Percentiles rank a stretch among this genome's conserved stretches.
Conservation (phyloP, 1,139 yeast genomes). For the Candida sanyaensis region DNA sequence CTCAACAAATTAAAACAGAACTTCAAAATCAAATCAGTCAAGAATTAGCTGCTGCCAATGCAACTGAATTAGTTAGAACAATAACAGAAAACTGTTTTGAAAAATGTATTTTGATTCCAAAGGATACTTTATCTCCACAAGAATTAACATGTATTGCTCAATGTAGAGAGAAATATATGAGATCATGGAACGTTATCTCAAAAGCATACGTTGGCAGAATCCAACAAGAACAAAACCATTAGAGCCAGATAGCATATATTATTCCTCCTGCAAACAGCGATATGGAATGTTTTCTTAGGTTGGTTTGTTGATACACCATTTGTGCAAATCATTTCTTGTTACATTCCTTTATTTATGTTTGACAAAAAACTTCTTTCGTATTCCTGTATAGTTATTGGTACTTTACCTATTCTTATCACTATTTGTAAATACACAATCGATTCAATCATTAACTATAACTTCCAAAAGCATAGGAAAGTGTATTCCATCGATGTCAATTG, state of each 20-base stretch:
- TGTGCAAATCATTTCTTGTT: background rate
- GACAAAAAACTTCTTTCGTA: too few species aligned
- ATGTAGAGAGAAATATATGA: conserved; percentile 86
- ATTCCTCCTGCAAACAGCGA: background rate
- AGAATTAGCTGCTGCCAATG: conserved; percentile 87
- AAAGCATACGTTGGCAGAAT: conserved; percentile 75
- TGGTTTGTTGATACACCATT: too few species aligned
- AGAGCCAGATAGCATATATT: background rate
- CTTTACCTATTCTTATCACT: background rate
- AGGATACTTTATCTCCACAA: conserved; percentile 32
- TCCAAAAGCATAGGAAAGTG: background rate
- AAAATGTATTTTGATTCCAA: conserved; percentile 65
- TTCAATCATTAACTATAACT: too few species aligned
- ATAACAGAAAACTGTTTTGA: conserved; percentile 89
- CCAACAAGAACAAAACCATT: conserved; percentile 31
- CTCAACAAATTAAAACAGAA: conserved; percentile 49
- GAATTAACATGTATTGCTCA: conserved; percentile 61
- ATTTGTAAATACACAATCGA: background rate
- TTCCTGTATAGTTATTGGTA: background rate
- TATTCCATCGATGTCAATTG: background rate
- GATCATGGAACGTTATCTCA: conserved; percentile 85
- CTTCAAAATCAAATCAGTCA: conserved; percentile 73
- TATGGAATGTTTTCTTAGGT: too few species aligned
- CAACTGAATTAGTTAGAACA: conserved; percentile 81
- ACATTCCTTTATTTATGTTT: background rate